Conservation (phyloP, 768 basidiomycete species). For the Tremella yokohamensis region DNA sequence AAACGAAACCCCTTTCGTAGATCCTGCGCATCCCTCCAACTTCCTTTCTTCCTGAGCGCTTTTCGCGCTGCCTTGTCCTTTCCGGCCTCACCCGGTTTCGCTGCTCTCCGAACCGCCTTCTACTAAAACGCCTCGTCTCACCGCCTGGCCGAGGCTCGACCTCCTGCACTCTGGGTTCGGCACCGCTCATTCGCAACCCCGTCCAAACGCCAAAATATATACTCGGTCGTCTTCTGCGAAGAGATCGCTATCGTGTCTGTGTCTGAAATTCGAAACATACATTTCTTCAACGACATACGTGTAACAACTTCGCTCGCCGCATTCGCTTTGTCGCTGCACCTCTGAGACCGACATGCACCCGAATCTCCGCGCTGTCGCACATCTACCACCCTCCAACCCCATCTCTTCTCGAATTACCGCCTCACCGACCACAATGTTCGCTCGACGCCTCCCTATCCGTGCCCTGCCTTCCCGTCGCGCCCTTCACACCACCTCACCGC, state of each 20-base stretch:
- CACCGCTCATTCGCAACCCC: too few species aligned
- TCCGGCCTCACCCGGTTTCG: too few species aligned
- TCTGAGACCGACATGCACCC: conserved; percentile 36
- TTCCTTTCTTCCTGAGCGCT: too few species aligned
- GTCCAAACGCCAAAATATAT: too few species aligned
- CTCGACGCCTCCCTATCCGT: conserved; percentile 18
- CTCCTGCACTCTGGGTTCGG: too few species aligned
- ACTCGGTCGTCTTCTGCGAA: too few species aligned
- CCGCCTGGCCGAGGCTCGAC: too few species aligned
- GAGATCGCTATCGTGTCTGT: too few species aligned
- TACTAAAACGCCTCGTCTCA: too few species aligned
- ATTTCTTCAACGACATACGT: background rate
- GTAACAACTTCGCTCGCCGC: background rate
- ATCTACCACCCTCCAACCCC: conserved; percentile 25
- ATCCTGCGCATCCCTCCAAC: background rate
- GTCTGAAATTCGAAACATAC: too few species aligned
- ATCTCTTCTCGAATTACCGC: conserved; percentile 7
- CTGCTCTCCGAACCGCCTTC: too few species aligned
- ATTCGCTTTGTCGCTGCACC: background rate
- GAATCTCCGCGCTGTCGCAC: conserved; percentile 34
- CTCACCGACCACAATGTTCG: conserved; percentile 10
- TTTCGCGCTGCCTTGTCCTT: too few species aligned
- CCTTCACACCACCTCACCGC: conserved; percentile 24
- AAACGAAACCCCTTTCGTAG: conserved; percentile 4
- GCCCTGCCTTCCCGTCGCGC: conserved; percentile 12